Evolutionary conservation across 2,329 filamentous ascomycete genomes (phyloP).

Genomic region (Cytospora paraplurivora): DNA sequence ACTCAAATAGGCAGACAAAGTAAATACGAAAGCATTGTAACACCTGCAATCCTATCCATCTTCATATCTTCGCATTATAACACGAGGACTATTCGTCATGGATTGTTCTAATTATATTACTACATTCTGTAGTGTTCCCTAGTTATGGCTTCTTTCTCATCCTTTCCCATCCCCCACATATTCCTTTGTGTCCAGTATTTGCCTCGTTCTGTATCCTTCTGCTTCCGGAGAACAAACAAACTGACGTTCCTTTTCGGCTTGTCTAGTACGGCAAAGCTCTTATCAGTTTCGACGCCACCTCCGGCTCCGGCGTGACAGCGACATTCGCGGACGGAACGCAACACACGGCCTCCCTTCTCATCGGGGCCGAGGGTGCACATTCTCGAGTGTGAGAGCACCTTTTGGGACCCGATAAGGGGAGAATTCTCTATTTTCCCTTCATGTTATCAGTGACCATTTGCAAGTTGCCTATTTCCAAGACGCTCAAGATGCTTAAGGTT

Average conservation of each 20-base stretch:
- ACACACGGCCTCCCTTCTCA: conserved; percentile 25
- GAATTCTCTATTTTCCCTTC: conserved; percentile 18
- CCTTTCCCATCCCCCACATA: too few relatives aligned
- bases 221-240: background rate
- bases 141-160: too few relatives aligned
- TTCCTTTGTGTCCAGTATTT: background rate
- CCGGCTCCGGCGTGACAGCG: conserved; percentile 10
- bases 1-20: too few relatives aligned
- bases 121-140: too few relatives aligned
- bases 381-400: conserved; percentile 27
- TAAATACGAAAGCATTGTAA: too few relatives aligned
- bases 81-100: too few relatives aligned
- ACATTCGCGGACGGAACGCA: conserved; percentile 28
- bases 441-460: conserved; percentile 22
- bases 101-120: too few relatives aligned
- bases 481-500: conserved; percentile 11
- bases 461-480: conserved; percentile 7
- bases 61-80: too few relatives aligned
- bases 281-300: conserved; percentile 25
- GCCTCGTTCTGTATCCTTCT: background rate
- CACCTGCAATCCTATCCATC: too few relatives aligned
- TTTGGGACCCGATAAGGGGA: conserved; percentile 21
- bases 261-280: conserved; percentile 34
- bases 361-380: conserved; percentile 30
- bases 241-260: background rate